Conservation (phyloP, 371 early-diverging fungal genomes). For the Lichtheimia corymbifera region DNA sequence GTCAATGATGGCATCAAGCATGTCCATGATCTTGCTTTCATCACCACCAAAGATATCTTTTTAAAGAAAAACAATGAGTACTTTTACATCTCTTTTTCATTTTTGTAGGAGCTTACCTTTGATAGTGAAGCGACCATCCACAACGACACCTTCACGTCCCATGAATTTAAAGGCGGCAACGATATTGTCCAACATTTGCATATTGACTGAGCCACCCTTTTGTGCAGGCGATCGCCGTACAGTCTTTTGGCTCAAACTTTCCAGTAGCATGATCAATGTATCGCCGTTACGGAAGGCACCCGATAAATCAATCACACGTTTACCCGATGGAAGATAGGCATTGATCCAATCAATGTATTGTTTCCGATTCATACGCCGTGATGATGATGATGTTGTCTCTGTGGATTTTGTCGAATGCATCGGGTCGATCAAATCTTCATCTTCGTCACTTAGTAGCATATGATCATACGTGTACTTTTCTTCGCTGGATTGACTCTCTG, state of each 20-base stretch:
- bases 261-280: conserved; percentile 53
- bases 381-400: conserved; percentile 9
- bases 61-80: neutral
- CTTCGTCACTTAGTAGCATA: conserved; percentile 18
- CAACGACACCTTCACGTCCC: conserved; percentile 53
- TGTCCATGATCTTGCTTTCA: conserved; percentile 55
- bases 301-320: conserved; percentile 45
- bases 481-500: too few relatives aligned
- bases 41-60: conserved; percentile 62
- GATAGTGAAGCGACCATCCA: conserved; percentile 52
- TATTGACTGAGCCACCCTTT: conserved; percentile 33
- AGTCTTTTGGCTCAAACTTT: conserved; percentile 50
- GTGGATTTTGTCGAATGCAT: conserved; percentile 2
- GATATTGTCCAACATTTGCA: conserved; percentile 53
- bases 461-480: conserved; percentile 12
- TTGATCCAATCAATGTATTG: conserved; percentile 65
- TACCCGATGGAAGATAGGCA: conserved; percentile 34
- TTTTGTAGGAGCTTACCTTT: conserved; percentile 47
- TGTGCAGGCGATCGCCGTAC: conserved; percentile 34
- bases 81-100: neutral
- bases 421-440: conserved; percentile 34
- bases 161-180: conserved; percentile 63
- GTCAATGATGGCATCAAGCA: conserved; percentile 39
- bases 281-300: conserved; percentile 55
- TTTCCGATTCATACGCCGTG: conserved; percentile 33